A percentile compares a stretch with the other conserved stretches of the same genome.
phyloP scores from a whole-genome alignment of 2,329 filamentous ascomycete species.

The Sordariomycetes sp. region DNA sequence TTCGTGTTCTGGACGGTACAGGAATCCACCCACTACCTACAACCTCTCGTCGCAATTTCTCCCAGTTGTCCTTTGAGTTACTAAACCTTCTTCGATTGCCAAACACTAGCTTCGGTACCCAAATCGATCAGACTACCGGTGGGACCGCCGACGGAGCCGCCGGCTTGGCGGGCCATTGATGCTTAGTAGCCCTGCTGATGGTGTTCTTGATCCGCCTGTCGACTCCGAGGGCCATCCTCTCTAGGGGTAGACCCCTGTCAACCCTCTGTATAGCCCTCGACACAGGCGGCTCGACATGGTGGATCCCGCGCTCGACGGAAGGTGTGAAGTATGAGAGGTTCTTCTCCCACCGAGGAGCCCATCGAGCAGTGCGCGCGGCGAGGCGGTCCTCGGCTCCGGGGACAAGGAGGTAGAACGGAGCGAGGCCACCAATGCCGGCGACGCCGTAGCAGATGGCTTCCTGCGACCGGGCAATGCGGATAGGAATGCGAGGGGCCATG shows the following conservation, averaged over 20 bases:
- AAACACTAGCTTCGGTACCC: background rate
- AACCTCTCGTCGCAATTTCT: too few relatives aligned
- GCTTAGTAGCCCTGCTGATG: conserved; percentile 19
- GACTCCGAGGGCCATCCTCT: conserved; percentile 33
- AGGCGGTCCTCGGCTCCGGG: conserved; percentile 42
- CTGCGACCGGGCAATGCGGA: conserved; percentile 7
- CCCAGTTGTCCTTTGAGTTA: too few relatives aligned
- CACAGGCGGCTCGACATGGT: conserved; percentile 33
- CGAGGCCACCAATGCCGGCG: conserved; percentile 37
- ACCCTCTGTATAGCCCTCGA: conserved; percentile 29
- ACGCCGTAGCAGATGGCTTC: conserved; percentile 40
- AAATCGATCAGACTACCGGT: background rate
- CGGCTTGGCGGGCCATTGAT: background rate
- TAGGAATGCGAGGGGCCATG: background rate
- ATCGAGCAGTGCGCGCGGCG: conserved; percentile 38
- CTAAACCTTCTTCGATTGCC: background rate
- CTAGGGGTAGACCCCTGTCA: conserved; percentile 32
- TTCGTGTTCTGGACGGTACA: too few relatives aligned
- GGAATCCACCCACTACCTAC: too few relatives aligned
- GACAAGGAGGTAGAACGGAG: conserved; percentile 43
- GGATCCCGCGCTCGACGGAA: conserved; percentile 31
- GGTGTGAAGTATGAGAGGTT: conserved; percentile 39
- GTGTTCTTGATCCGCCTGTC: conserved; percentile 32
- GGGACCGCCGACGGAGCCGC: background rate
- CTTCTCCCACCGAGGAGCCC: conserved; percentile 46